Base-by-base conservation (phyloP, 768 basidiomycete genomes). In the Botryobasidium botryosum region DNA sequence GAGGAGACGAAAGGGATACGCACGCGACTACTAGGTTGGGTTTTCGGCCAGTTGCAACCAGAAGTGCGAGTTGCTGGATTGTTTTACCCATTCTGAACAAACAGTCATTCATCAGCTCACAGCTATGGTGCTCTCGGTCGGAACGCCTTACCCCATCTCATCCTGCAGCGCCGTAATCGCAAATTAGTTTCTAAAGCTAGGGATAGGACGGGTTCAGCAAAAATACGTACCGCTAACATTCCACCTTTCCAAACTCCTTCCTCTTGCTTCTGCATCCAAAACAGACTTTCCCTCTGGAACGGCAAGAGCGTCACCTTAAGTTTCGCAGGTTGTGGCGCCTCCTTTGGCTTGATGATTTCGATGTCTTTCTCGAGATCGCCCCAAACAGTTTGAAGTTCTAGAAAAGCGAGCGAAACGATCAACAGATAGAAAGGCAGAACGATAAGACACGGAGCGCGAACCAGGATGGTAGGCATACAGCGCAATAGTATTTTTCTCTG, bases 211-310 rank as follows among this genome's bases (percentile, higher is more conserved):
- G 28, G 5, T 10, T 28, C 10, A 43, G 17, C n/a, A 45, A 33
- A 31, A 38, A 51, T 1, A 64, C 79, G 53, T 61, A 84, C 84
- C 17, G 90, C 87, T 43, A 96, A 68, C 75, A 96, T 79, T 4
- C 92, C 94, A 29, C 92, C 94, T 39, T 68, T 65, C 85, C 91
- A 97, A 2, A 75, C 62, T 5, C 82, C 71, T 44, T 77, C 65
- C 59, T 99, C 94, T 64, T 97, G 94, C 56, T 85, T 70, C 52
- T 75, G 72, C 87, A 99, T 92, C 94, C 94, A 99, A 55, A 68
- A 79, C 51, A 99, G 65, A 62, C 85, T 87, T 63, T 99, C 94
- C 43, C 73, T 75, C 59, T 99, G 94, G 71, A 97, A 99, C 1
- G 91, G 92, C 28, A 99, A 66, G 3, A 99, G 70, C 0, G 71